Evolutionary conservation across 75 land plant species (phyloP), one percentile per base, ranked within the genome.

Genomic region (Larix kaempferi): DNA sequence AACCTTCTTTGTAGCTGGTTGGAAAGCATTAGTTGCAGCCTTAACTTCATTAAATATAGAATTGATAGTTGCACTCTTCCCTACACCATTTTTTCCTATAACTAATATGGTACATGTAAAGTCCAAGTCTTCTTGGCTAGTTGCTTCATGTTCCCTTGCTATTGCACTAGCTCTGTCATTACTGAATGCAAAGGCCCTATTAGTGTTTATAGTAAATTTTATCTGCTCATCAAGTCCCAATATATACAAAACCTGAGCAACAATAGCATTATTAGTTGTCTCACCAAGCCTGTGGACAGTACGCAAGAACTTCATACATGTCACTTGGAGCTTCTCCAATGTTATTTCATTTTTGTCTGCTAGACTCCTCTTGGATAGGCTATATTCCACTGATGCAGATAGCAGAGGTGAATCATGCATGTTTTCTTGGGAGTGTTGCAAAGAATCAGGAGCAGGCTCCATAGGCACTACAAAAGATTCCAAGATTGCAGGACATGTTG

Each of bases 41-140:
- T 85, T 90, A 23, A 64, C 11, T 76, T 94, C 89, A 78, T 85
- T 82, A 81, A 95, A 91, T 12, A 95, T 78, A 10, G 98, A 95
- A 79, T 95, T 95, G 76, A 95, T 94, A 16, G 94, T 94, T n/a
- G 98, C 94, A 91, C 98, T 95, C 83, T 95, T 95, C 4, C 98
- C 98, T 19, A 94, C 92, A 49, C 98, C 97, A 56, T 92, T 91
- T 84, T 88, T 89, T 1, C 98, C 98, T 67, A 94, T 71, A 22
- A 95, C 83, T 81, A 95, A 86, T 33, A 90, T 79, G 57, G 79
- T 92, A 56, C 96, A 76, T 14, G 88, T 83, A 76, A 92, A 92
- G 49, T 96, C 95, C 61, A 89, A 77, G 60, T 86, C 89, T 52
- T 86, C 83, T 1, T 80, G 73, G 5, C 89, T 87, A 76, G 78